These are phyloP conservation scores for Escovopsis sp. DNA, from an alignment of 2,329 filamentous ascomycete genomes.

Conservation along the genomic window DNA sequence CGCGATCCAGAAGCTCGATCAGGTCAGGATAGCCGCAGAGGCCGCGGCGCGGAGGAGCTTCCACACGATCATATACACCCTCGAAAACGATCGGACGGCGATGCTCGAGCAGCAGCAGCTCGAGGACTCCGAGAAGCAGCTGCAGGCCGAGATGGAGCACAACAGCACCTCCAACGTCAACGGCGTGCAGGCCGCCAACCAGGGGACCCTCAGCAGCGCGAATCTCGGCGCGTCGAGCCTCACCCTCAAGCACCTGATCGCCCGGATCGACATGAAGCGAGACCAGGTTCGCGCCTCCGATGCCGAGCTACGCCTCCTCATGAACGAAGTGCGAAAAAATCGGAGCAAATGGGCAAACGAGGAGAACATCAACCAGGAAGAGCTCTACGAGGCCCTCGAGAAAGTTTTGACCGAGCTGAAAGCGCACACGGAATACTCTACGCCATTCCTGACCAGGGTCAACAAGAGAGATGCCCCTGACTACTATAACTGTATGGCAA, in stretches of 20 bases:
- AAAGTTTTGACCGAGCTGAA: constrained; percentile 96
- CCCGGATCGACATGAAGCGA: constrained; percentile 84
- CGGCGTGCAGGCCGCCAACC: constrained; percentile 43
- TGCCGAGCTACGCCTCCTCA: constrained; percentile 76
- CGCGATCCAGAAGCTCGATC: constrained; percentile 82
- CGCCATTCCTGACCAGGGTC: constrained; percentile 84
- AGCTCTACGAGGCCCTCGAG: constrained; percentile 90
- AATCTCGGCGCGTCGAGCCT: constrained; percentile 93
- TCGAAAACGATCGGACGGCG: constrained; percentile 87
- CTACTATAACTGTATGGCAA: constrained; percentile 67
- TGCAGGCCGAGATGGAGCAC: constrained; percentile 86
- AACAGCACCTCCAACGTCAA: constrained; percentile 36
- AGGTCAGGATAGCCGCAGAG: constrained; percentile 79
- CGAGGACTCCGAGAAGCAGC: constrained; percentile 89
- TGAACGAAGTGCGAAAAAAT: constrained; percentile 96
- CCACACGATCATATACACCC: constrained; percentile 83
- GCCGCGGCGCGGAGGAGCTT: constrained; percentile 82
- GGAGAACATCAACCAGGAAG: constrained; percentile 93
- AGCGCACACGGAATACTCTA: constrained; percentile 91
- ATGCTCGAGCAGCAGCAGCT: constrained; percentile 97
- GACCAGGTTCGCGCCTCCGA: constrained; percentile 83
- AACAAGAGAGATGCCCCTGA: constrained; percentile 96
- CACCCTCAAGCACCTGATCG: constrained; percentile 92
- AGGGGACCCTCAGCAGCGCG: constrained; percentile 80
- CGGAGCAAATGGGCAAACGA: constrained; percentile 98